Conservation (phyloP, 805 yeast genomes). For the Metschnikowia reukaufii region DNA sequence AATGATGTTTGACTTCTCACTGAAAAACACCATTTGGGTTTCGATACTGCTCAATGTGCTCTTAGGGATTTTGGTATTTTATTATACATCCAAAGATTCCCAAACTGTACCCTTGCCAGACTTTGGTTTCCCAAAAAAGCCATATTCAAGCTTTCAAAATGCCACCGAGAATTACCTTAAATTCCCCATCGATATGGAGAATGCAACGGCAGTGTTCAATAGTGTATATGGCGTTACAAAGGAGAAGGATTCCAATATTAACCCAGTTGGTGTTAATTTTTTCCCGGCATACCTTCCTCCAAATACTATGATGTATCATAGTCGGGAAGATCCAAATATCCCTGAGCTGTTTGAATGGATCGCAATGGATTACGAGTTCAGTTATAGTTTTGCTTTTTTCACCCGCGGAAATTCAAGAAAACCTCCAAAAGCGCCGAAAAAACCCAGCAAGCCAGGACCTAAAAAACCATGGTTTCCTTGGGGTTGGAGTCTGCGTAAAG, state of each 20-base stretch:
- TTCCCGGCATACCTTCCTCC: conserved; percentile 62
- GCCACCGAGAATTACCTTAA: conserved; percentile 4
- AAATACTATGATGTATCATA: conserved; percentile 58
- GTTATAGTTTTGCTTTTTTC: conserved; percentile 47
- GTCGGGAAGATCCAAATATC: conserved; percentile 40
- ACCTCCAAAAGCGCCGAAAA: background rate
- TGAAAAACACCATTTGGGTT: background rate
- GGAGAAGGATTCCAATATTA: conserved; percentile 50
- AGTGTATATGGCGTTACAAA: conserved; percentile 53
- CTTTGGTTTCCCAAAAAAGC: background rate
- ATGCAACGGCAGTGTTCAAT: conserved; percentile 58
- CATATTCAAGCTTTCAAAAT: background rate
- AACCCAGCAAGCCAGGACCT: conserved; percentile 2
- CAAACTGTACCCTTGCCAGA: background rate
- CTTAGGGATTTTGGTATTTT: background rate
- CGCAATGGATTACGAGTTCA: conserved; percentile 64
- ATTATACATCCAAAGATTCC: background rate
- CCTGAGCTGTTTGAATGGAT: conserved; percentile 59
- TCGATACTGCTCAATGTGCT: conserved; percentile 5
- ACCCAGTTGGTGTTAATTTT: conserved; percentile 57
- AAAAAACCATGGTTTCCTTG: background rate
- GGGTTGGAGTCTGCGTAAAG: conserved; percentile 2
- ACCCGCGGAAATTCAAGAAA: conserved; percentile 12
- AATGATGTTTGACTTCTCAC: background rate
- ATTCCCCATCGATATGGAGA: conserved; percentile 38